Percentiles rank a stretch among this genome's conserved stretches.
Conservation (phyloP, 176 grass and related monocot species). For the Oryza nivara region DNA sequence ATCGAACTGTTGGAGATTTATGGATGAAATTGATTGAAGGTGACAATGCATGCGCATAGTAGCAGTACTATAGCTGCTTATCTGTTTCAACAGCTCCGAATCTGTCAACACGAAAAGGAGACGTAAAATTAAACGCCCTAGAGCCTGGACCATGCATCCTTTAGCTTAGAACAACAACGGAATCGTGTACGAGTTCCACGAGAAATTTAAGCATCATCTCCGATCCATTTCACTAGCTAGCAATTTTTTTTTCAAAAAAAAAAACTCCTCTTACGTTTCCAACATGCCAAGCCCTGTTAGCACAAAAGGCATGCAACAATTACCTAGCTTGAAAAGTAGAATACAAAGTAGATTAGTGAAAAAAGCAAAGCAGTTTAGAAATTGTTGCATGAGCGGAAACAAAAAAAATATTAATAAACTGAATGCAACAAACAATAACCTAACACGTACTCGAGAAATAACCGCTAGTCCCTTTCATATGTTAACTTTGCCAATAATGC, state of each 20-base stretch:
- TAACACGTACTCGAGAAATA: no score
- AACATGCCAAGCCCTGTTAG: no score
- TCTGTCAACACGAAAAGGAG: background rate
- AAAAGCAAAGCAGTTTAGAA: no score
- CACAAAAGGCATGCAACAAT: no score
- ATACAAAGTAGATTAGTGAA: no score
- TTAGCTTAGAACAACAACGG: background rate
- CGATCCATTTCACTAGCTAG: background rate
- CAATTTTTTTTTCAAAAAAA: background rate
- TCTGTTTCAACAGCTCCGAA: background rate
- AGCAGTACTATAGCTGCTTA: background rate
- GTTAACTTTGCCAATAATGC: no score
- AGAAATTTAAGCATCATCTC: background rate
- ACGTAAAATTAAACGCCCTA: background rate
- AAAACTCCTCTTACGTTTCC: no score
- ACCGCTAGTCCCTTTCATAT: no score
- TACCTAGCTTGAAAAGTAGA: no score
- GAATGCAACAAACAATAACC: no score
- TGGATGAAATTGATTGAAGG: background rate
- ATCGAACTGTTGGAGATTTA: background rate
- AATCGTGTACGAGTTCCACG: background rate
- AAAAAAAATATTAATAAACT: no score
- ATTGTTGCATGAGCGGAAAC: no score
- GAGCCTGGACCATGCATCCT: background rate
- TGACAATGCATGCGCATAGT: background rate